A percentile compares a stretch with the other conserved stretches of the same genome.
These are phyloP conservation scores for Mycena floridula DNA, from an alignment of 768 basidiomycete genomes.

Conservation along the genomic window DNA sequence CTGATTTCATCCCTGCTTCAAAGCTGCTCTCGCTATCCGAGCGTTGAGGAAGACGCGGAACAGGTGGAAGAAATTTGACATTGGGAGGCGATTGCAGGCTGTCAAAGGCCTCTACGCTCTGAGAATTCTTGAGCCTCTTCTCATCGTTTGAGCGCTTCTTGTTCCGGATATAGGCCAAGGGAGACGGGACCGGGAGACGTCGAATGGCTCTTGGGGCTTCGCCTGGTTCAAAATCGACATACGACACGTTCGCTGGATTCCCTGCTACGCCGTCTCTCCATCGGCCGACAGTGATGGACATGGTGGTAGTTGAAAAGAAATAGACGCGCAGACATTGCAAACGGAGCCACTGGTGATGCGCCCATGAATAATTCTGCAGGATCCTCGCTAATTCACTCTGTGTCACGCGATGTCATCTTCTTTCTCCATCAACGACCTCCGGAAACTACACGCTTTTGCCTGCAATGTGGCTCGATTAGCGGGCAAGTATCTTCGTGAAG, in stretches of 20 bases:
- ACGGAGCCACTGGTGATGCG: background rate
- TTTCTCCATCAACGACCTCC: constrained; percentile 10
- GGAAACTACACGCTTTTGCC: constrained; percentile 12
- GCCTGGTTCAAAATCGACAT: background rate
- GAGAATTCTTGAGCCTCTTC: background rate
- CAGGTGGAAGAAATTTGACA: background rate
- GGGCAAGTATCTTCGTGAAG: constrained; percentile 13
- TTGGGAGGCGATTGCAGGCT: background rate
- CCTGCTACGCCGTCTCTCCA: background rate
- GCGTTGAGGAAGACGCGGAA: background rate
- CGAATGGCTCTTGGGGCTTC: background rate
- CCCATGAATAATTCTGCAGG: background rate
- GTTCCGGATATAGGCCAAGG: background rate
- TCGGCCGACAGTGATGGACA: background rate
- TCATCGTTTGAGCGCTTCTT: background rate
- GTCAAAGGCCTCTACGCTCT: background rate
- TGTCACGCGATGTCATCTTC: background rate
- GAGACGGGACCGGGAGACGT: background rate
- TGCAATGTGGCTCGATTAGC: constrained; percentile 14
- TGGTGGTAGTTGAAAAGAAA: background rate
- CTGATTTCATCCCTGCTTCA: background rate
- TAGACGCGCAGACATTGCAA: background rate
- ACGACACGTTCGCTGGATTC: background rate
- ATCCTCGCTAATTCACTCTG: background rate
- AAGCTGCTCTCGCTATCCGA: background rate